Base-by-base conservation (phyloP, 2,329 filamentous ascomycete species). In the Alternaria panax region DNA sequence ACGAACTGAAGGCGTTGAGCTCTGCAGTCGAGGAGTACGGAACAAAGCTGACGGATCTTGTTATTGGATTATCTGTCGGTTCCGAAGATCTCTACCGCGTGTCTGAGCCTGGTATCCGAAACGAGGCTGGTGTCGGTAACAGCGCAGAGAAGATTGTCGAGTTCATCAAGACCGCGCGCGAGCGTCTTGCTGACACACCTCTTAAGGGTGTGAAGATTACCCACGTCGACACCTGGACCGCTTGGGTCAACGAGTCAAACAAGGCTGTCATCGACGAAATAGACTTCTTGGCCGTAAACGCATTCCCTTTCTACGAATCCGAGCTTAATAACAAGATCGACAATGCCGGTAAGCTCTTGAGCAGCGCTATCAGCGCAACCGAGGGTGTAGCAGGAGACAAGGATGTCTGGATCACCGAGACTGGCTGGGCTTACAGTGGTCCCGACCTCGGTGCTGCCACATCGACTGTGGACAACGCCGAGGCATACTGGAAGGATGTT, bases 31-130 rank as follows among this genome's bases (percentile, higher is more conserved):
- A 72, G 40, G 59, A 75, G 52, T 69, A 78, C 57, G 77, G 77
- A 56, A 67, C 69, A 25, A 80, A 84, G 59, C 86, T 96, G 67
- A 84, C 85, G 24, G 67, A 76, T 55, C 69, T 78, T 51, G 70
- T 78, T 18, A 65, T 78, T 40, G 77, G 71, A 16, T 70, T 78
- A 28, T 76, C 75, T 5, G 72, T 79, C 41, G 77, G 77, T 51
- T 76, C 71, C 61, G 77, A 79, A 63, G 77, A 79, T 47, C 59
- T 95, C 42, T 95, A 95, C 84, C 90, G 92, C 9, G 69, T 73
- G 79, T 92, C 91, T 0, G 85, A 86, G 28, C 87, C 84, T 14
- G 92, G 91, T 59, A 84, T 89, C 62, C 79, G 81, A 53, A 86
- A 87, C 73, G 79, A 86, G 3, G 86, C 88, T 53, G 86, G 88